These are phyloP conservation scores for carrot (Daucus carota) DNA, from an alignment of 129 eudicot genomes.

Conservation along the genomic window DNA sequence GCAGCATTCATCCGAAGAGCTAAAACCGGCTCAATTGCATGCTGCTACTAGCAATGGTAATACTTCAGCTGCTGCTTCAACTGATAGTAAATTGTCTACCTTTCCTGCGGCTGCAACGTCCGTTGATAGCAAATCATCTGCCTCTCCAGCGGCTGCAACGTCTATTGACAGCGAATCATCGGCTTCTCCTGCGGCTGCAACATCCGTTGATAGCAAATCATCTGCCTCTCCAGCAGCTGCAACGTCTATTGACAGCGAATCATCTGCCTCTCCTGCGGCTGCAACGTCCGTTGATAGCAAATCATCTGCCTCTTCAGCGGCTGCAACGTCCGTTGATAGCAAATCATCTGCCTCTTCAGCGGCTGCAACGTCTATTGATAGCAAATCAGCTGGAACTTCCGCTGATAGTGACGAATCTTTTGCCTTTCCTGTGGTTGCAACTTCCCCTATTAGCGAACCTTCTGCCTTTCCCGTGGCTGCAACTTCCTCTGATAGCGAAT, in stretches of 20 bases:
- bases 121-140: conserved; percentile 6
- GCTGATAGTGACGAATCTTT: neutral
- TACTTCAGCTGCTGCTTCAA: conserved; percentile 49
- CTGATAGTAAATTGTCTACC: conserved; percentile 22
- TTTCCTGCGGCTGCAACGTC: conserved; percentile 6
- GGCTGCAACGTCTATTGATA: conserved; percentile 7
- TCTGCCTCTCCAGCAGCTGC: neutral
- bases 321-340: conserved; percentile 14
- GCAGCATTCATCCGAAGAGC: conserved; percentile 49
- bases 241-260: conserved; percentile 8
- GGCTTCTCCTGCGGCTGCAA: conserved; percentile 7
- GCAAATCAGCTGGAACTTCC: conserved; percentile 2
- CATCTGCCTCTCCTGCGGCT: neutral
- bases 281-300: conserved; percentile 1
- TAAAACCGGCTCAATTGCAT: conserved; percentile 41
- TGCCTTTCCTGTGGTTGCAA: neutral
- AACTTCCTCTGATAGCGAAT: conserved; percentile 21
- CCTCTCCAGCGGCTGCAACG: conserved; percentile 37
- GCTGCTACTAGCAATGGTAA: conserved; percentile 29
- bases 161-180: conserved; percentile 27
- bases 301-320: neutral
- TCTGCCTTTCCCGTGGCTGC: conserved; percentile 11
- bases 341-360: neutral
- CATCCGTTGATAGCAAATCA: neutral
- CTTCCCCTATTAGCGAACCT: neutral